Conservation (phyloP, 78 protist species). For the Dictyostelium purpureum region DNA sequence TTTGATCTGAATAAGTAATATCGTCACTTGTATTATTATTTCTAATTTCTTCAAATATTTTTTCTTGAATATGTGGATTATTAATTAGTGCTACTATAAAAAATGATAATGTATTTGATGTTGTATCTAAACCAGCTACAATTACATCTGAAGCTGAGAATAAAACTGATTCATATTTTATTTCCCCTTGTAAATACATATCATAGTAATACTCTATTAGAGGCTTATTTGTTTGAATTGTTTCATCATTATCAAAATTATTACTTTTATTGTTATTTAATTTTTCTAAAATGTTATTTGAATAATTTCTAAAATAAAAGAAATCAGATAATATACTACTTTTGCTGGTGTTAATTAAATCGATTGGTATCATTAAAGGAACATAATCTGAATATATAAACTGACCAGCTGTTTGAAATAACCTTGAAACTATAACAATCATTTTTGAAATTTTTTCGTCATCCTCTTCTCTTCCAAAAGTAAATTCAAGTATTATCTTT, state of each 20-base stretch:
- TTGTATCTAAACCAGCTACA: slow-evolving; percentile 10
- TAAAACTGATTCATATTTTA: neutral
- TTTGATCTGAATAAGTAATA: neutral
- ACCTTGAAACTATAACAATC: neutral
- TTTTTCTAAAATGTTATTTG: neutral
- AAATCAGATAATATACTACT: neutral
- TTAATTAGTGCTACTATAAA: neutral
- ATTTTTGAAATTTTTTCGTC: neutral
- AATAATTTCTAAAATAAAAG: neutral
- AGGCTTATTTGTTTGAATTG: neutral
- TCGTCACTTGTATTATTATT: neutral
- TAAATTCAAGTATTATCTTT: neutral
- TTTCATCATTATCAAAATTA: neutral
- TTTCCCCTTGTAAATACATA: neutral
- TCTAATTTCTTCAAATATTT: neutral
- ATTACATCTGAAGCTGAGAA: neutral
- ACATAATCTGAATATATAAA: neutral
- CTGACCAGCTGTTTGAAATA: neutral
- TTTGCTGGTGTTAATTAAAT: neutral
- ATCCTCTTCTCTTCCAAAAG: neutral
- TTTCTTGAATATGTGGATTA: slow-evolving; percentile 56
- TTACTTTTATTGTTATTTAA: neutral
- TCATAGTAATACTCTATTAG: neutral
- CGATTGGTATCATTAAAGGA: neutral
- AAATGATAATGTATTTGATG: neutral